Conservation (phyloP, 768 basidiomycete genomes). For the Rhizopogon sp. region DNA sequence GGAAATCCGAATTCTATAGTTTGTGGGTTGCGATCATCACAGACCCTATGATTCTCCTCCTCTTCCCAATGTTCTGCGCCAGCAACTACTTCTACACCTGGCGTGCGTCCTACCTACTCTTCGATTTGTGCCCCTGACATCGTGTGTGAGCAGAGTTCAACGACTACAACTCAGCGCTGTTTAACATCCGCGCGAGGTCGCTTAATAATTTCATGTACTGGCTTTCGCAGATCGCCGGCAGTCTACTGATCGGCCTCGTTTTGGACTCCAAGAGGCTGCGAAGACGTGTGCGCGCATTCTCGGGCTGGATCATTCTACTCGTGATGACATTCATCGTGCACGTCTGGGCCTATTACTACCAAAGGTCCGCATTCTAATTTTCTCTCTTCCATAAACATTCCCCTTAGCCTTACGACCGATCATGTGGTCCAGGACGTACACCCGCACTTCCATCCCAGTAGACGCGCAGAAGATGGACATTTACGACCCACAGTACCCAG, state of each 20-base stretch:
- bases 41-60: constrained; percentile 65
- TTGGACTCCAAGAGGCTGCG: constrained; percentile 51
- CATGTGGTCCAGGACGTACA: constrained; percentile 40
- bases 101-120: constrained; percentile 36
- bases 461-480: constrained; percentile 52
- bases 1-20: constrained; percentile 67
- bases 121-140: neutral
- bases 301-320: constrained; percentile 59
- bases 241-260: constrained; percentile 59
- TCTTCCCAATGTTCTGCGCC: constrained; percentile 81
- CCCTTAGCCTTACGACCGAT: neutral
- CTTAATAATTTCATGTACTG: constrained; percentile 80
- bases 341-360: constrained; percentile 72
- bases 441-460: constrained; percentile 43
- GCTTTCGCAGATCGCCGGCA: constrained; percentile 70
- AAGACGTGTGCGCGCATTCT: constrained; percentile 63
- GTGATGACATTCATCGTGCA: constrained; percentile 62
- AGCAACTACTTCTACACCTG: constrained; percentile 83
- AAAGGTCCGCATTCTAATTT: constrained; percentile 39
- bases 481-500: constrained; percentile 14
- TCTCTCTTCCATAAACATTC: neutral
- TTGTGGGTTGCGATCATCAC: constrained; percentile 62
- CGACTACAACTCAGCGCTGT: constrained; percentile 68
- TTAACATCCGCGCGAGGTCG: constrained; percentile 70
- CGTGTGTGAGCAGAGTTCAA: constrained; percentile 54